Percentiles rank a stretch among this genome's conserved stretches.
Conservation (phyloP, 1,139 yeast species). For the Scheffersomyces segobiensis region DNA sequence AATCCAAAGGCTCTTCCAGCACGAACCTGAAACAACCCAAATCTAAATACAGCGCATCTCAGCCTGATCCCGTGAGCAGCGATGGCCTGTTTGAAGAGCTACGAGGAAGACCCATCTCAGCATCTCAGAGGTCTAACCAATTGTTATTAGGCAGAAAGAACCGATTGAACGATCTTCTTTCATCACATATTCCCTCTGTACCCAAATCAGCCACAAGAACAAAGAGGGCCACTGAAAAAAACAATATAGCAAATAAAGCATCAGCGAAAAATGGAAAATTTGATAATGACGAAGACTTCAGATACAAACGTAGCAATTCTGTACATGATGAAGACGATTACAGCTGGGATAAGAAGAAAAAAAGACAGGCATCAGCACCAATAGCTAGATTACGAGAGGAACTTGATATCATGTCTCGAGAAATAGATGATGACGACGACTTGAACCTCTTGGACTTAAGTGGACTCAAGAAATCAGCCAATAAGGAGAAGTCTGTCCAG, state of each 20-base stretch:
- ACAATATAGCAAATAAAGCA: too few relatives aligned
- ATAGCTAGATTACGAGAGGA: slow-evolving; percentile 26
- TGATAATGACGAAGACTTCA: slow-evolving; percentile 50
- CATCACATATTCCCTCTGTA: slow-evolving; percentile 11
- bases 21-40: background rate
- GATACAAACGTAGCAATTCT: slow-evolving; percentile 36
- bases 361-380: slow-evolving; percentile 26
- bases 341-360: slow-evolving; percentile 13
- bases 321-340: slow-evolving; percentile 10
- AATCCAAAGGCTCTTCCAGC: background rate
- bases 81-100: background rate
- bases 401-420: slow-evolving; percentile 11
- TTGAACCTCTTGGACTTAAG: slow-evolving; percentile 7
- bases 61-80: background rate
- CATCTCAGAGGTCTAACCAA: slow-evolving; percentile 7
- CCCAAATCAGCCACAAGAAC: background rate
- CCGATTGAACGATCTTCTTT: slow-evolving; percentile 26
- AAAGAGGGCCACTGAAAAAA: background rate
- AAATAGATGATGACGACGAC: slow-evolving; percentile 7
- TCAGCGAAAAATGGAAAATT: slow-evolving; percentile 10
- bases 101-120: background rate
- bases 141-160: slow-evolving; percentile 24
- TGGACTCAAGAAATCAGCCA: slow-evolving; percentile 1
- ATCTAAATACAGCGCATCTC: background rate
- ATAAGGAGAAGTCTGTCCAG: background rate